Evolutionary conservation across 2,329 filamentous ascomycete genomes (phyloP), one percentile per base, ranked within the genome.

Genomic region (Ophiostoma quercus): DNA sequence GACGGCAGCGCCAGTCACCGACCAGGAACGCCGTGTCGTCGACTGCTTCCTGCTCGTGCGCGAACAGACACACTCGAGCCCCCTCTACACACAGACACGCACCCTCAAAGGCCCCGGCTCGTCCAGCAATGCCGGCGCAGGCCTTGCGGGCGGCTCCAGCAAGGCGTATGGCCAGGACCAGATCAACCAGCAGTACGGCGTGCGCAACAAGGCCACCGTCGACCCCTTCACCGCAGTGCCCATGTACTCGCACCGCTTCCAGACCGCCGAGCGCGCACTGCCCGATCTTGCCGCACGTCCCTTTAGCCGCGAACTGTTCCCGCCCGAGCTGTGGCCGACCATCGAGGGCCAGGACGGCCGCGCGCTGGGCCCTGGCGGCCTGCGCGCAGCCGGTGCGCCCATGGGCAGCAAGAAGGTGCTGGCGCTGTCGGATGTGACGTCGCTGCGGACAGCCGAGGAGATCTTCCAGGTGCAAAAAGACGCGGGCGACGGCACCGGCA

Each of bases 181-280:
- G 77, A 78, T 83, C 75, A 87, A 87, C 77, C 82, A 83, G 73
- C 83, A 82, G 69, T 88, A 84, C 78, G 84, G 82, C 72, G 78
- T 84, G 74, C 83, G 82, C 76, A 86, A 79, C 78, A 84, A 83
- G 74, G 85, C 85, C 51, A 85, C 83, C 14, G 74, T 84, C 67
- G 85, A 88, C 76, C 84, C 85, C 25, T 88, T 88, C 76, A 82
- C 80, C n/a, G 80, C 83, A 57, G 82, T 87, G 70, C 84, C 84
- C n/a, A 84, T 83, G 71, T 87, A 86, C 78, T 85, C 84, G 62
- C 82, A 86, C 74, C 82, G 82, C 70, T 87, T 87, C 75, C 78
- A 81, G 47, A 80, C 81, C 71, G 79, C 82, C 60, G 82, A 85
- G 69, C 80, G 85, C 63, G 81, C 82, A 2, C 79, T 88, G 67